Percentiles rank a stretch among this genome's conserved stretches.
These are phyloP conservation scores for Malus domestica DNA, from an alignment of 306 rosid species.

Conservation along the genomic window ASM211411v1 NC_041792.1:28790407-28790906, in stretches of 20 bases:
- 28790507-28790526: not conserved
- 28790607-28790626: slow-evolving; percentile 85
- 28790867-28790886: slow-evolving; percentile 85
- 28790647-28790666: slow-evolving; percentile 71
- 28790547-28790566: slow-evolving; percentile 70
- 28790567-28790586: slow-evolving; percentile 92
- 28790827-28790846: slow-evolving; percentile 77
- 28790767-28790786: slow-evolving; percentile 83
- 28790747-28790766: slow-evolving; percentile 90
- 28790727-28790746: not conserved
- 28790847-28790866: slow-evolving; percentile 91
- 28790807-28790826: slow-evolving; percentile 60
- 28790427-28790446: slow-evolving; percentile 3
- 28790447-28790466: slow-evolving; percentile 6
- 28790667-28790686: slow-evolving; percentile 45
- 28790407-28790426: not conserved
- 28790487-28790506: not conserved
- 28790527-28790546: slow-evolving; percentile 3
- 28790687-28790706: slow-evolving; percentile 14
- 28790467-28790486: not conserved
- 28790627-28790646: slow-evolving; percentile 95
- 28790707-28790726: slow-evolving; percentile 12
- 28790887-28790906: slow-evolving; percentile 81
- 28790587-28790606: slow-evolving; percentile 72
- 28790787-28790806: slow-evolving; percentile 92